These are phyloP conservation scores for Cystofilobasidium capitatum DNA, from an alignment of 768 basidiomycete genomes.

Conservation along the genomic window DNA sequence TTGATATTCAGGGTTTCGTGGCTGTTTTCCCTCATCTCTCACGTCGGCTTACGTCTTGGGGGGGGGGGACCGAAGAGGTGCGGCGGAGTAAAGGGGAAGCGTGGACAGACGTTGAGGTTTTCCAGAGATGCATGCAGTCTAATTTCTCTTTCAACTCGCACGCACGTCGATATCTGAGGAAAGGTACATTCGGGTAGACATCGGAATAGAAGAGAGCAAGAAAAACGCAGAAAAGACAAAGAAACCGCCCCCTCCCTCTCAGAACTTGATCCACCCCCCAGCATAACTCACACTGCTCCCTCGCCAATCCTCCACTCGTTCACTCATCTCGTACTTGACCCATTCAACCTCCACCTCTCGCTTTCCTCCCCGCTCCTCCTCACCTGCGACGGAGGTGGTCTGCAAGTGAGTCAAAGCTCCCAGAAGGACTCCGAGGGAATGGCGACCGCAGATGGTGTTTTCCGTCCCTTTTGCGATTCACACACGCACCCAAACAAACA, in stretches of 20 bases:
- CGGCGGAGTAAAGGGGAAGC: too few relatives aligned
- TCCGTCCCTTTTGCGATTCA: slow-evolving; percentile 46
- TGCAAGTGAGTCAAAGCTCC: slow-evolving; percentile 57
- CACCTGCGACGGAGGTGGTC: slow-evolving; percentile 40
- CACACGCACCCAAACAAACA: neutral
- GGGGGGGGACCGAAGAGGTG: too few relatives aligned
- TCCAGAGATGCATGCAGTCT: too few relatives aligned
- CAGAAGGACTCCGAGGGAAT: slow-evolving; percentile 86
- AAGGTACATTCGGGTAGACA: too few relatives aligned
- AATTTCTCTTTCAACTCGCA: too few relatives aligned
- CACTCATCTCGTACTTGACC: slow-evolving; percentile 91
- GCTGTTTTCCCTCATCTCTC: too few relatives aligned
- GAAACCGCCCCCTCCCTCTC: slow-evolving; percentile 5
- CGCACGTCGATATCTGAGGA: too few relatives aligned
- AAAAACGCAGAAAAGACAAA: neutral
- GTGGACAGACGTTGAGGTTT: too few relatives aligned
- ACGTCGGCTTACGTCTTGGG: too few relatives aligned
- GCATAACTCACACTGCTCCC: slow-evolving; percentile 95
- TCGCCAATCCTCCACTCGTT: slow-evolving; percentile 58
- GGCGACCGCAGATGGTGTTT: slow-evolving; percentile 91
- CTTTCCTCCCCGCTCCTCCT: too few relatives aligned
- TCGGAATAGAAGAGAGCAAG: neutral
- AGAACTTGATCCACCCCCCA: slow-evolving; percentile 57
- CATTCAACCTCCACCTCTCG: slow-evolving; percentile 44
- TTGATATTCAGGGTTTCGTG: too few relatives aligned